Evolutionary conservation across 176 grass and related monocot species (phyloP).

Genomic region (Bolboschoenus planiculmis): DNA sequence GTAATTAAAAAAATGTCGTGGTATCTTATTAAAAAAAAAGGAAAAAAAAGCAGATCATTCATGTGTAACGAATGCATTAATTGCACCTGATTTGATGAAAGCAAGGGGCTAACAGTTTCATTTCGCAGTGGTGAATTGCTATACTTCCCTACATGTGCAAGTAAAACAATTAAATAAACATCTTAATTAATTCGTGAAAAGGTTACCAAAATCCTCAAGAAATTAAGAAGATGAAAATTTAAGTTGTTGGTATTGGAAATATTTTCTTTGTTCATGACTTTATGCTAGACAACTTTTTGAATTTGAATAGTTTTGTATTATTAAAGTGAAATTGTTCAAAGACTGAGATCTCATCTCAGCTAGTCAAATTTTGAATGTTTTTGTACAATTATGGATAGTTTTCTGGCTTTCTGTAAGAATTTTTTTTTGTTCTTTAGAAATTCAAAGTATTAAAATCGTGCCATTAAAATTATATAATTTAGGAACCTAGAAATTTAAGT

Average conservation of each 20-base stretch:
- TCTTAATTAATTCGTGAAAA: background rate
- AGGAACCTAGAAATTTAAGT: background rate
- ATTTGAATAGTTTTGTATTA: background rate
- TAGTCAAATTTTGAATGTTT: background rate
- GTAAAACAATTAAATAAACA: background rate
- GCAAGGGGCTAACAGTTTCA: background rate
- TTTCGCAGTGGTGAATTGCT: background rate
- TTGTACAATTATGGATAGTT: background rate
- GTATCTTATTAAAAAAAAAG: background rate
- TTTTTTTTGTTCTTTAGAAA: background rate
- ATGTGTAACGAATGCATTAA: background rate
- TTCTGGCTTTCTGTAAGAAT: background rate
- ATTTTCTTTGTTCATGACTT: background rate
- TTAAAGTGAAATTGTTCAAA: background rate
- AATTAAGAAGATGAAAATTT: background rate
- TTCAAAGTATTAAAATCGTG: background rate
- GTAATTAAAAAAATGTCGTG: background rate
- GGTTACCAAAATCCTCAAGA: background rate
- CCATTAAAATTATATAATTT: too few relatives aligned
- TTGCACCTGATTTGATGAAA: conserved; percentile 7
- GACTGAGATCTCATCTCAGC: background rate
- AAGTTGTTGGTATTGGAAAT: background rate
- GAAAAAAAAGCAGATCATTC: background rate
- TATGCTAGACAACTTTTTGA: background rate
- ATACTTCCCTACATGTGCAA: background rate